Evolutionary conservation across 2,329 filamentous ascomycete species (phyloP), one percentile per base, ranked within the genome.

Genomic region (Exserohilum turcica): DNA sequence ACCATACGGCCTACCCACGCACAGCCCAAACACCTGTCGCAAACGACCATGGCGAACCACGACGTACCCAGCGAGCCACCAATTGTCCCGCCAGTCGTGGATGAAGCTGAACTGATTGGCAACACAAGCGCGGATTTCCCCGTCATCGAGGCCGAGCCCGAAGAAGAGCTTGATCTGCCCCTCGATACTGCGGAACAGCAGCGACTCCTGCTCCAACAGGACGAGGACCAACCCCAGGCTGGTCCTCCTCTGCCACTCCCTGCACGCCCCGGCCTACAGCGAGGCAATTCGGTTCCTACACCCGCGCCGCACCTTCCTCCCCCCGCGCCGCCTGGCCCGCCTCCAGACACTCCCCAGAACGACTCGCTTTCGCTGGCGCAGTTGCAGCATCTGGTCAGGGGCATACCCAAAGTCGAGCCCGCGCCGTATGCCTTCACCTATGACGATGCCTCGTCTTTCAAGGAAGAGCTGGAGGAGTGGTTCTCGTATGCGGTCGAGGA

Each of bases 401-500:
- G 75, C 5, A 73, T 81, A 51, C 79, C 79, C 10, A 74, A 68
- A 35, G 69, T 69, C 15, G 75, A 78, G 54, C 67, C 74, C 58
- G 60, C 74, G 13, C 72, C 79, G 42, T 99, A 99, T 79, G 92
- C 94, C 56, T 99, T 96, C 72, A 84, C 73, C 27, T 82, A 82
- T 59, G 71, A 76, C 40, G 80, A 82, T 66, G 75, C 79, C 6
- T 77, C 79, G 15, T 76, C 74, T 0, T 88, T 96, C 64, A 86
- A 90, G 15, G 91, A 94, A 59, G 94, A 99, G 78, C 82, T 99
- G 42, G 91, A 97, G 71, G 94, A 99, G 77, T 99, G 94, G 94
- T 99, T 99, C 75, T 86, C 88, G 47, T 97, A 97, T 76, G 89
- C 89, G 64, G 87, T 91, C 57, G 89, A 90, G 75, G 92, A 97